Base-by-base conservation (phyloP, 441 rosid genomes). In the Brassica hybrid region DNA sequence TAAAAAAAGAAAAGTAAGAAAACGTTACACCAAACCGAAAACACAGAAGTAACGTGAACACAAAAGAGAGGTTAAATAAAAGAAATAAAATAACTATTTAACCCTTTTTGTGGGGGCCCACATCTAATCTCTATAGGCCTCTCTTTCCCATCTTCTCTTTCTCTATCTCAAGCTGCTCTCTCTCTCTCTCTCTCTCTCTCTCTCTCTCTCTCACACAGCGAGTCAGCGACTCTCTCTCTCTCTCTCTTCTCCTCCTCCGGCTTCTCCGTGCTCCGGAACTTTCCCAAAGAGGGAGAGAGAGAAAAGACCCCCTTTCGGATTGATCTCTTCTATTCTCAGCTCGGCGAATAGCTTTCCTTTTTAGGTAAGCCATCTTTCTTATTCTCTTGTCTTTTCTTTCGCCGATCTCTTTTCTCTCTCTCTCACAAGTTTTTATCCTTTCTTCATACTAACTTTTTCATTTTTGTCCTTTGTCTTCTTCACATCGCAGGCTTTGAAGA, bases 401-500 rank as follows among this genome's bases (percentile, higher is more conserved):
- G 45, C 57, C 82, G 69, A 73, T 79, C 78, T 60, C 73, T 77
- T 71, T 30, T 21, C 1, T 64, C 52, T 77, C 62, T 43, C 16
- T 57, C 71, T 48, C 60, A 4, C 3, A 45, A 58, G 18, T 45
- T 65, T 21, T 65, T 21, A 58, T 58, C 1, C 65, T 59, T 57
- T 56, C 2, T 58, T 11, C 43, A 48, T 48, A 48, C 76, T 66
- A 52, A 72, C 32, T 13, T 34, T 69, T 57, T 68, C 9, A 2
- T 1, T 19, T 2, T 0, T 36, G 13, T 11, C 41, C 8, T 45
- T 41, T 45, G 3, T 65, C 41, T 19, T 62, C 16, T 73, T 38
- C 8, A 14, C 43, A 80, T 81, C 81, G 84, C 92, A 90, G 97
- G 85, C 23, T 80, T 19, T 16, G 74, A 76, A 71, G 79, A 79